Conservation (phyloP, 2,329 filamentous ascomycete species). For the Talaromyces funiculosus region DNA sequence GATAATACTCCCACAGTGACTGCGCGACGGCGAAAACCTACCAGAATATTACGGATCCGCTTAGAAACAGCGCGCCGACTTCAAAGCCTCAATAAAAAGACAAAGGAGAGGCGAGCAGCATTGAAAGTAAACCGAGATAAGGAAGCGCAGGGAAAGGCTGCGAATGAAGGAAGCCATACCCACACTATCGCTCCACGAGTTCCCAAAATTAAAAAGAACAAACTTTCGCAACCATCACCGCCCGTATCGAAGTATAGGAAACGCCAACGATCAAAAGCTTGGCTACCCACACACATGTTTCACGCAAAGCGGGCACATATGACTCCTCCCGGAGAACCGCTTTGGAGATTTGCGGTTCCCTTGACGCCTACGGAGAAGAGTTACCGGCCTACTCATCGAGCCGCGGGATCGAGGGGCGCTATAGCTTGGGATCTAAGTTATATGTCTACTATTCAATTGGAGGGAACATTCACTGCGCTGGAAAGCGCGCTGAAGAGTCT, state of each 20-base stretch:
- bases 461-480: slow-evolving; percentile 60
- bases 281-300: slow-evolving; percentile 91
- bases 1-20: slow-evolving; percentile 85
- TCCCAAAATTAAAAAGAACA: slow-evolving; percentile 66
- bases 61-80: slow-evolving; percentile 71
- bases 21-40: slow-evolving; percentile 44
- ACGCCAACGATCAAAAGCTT: slow-evolving; percentile 81
- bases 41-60: slow-evolving; percentile 47
- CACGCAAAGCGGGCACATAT: slow-evolving; percentile 89
- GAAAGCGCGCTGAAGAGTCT: slow-evolving; percentile 61
- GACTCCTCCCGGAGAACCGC: slow-evolving; percentile 67
- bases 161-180: slow-evolving; percentile 23
- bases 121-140: slow-evolving; percentile 42
- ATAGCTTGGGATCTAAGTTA: slow-evolving; percentile 94
- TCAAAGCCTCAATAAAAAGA: slow-evolving; percentile 51
- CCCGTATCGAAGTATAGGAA: slow-evolving; percentile 71
- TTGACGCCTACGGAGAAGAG: slow-evolving; percentile 83
- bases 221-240: slow-evolving; percentile 58
- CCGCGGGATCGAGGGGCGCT: slow-evolving; percentile 67
- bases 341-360: slow-evolving; percentile 89
- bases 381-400: slow-evolving; percentile 80
- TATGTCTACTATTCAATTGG: slow-evolving; percentile 75
- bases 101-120: slow-evolving; percentile 35
- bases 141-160: slow-evolving; percentile 21
- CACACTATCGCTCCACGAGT: slow-evolving; percentile 36